These are phyloP conservation scores for Colletotrichum australisinense DNA, from an alignment of 2,329 filamentous ascomycete species.

Conservation along the genomic window DNA sequence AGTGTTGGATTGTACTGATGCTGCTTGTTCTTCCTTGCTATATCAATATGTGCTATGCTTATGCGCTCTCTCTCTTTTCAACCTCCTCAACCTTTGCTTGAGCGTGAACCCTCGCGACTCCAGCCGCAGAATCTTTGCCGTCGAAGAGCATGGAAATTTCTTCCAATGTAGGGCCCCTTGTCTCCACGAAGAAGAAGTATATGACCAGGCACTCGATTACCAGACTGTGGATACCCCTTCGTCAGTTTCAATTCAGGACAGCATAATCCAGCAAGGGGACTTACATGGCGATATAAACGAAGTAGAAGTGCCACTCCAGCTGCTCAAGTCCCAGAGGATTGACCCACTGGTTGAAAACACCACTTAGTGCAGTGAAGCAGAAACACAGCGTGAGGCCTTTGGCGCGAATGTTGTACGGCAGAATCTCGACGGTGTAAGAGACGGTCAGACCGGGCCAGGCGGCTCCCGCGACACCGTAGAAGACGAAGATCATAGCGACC, in stretches of 20 bases:
- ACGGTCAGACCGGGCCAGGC: conserved; percentile 57
- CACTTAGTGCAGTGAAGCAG: conserved; percentile 36
- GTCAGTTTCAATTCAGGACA: not conserved
- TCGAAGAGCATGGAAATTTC: conserved; percentile 46
- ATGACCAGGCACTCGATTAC: conserved; percentile 49
- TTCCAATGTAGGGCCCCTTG: conserved; percentile 64
- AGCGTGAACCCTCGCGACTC: conserved; percentile 18
- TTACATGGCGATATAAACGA: conserved; percentile 51
- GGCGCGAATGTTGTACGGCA: conserved; percentile 27
- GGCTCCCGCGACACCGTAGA: conserved; percentile 33
- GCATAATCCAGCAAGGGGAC: not conserved
- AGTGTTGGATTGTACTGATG: too few relatives aligned
- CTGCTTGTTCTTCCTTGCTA: too few relatives aligned
- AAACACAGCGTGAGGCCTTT: conserved; percentile 37
- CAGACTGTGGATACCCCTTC: conserved; percentile 31
- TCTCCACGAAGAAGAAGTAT: conserved; percentile 57
- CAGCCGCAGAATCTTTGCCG: conserved; percentile 24
- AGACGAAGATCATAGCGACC: conserved; percentile 35
- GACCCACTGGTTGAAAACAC: conserved; percentile 51
- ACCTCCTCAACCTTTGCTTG: conserved; percentile 9
- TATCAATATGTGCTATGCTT: not conserved
- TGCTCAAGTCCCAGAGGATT: conserved; percentile 57
- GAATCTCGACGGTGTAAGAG: conserved; percentile 48
- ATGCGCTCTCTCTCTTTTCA: conserved; percentile 18
- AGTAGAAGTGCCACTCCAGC: conserved; percentile 56